These are phyloP conservation scores for Cucumis melo DNA, from an alignment of 306 rosid species.

Conservation along the genomic window DNA sequence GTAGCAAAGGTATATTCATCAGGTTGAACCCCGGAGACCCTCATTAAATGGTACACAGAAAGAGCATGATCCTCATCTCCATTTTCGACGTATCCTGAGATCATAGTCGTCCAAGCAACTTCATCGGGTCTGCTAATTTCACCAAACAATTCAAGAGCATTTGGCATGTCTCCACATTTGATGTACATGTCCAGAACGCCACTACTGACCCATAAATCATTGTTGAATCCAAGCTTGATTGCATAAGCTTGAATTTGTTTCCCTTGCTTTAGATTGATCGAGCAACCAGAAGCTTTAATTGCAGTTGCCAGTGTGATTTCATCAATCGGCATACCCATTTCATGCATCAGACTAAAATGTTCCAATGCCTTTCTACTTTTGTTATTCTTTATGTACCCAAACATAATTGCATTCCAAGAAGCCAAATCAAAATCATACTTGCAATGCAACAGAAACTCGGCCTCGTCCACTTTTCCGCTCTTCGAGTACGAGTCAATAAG, in stretches of 20 bases:
- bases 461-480: conserved; percentile 60
- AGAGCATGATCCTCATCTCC: conserved; percentile 59
- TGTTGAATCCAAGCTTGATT: conserved; percentile 28
- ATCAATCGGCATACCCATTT: conserved; percentile 33
- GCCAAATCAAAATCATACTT: conserved; percentile 54
- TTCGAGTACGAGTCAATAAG: conserved; percentile 59
- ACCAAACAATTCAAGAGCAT: conserved; percentile 35
- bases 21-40: conserved; percentile 50
- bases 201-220: conserved; percentile 44
- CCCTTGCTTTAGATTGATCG: conserved; percentile 46
- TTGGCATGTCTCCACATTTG: conserved; percentile 65
- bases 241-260: conserved; percentile 57
- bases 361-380: conserved; percentile 35
- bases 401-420: conserved; percentile 80
- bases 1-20: conserved; percentile 76
- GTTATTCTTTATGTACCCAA: conserved; percentile 35
- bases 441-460: conserved; percentile 33
- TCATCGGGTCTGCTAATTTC: conserved; percentile 50
- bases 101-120: conserved; percentile 87
- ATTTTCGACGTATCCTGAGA: conserved; percentile 68
- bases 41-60: conserved; percentile 50
- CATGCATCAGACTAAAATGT: conserved; percentile 37
- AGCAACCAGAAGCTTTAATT: conserved; percentile 55
- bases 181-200: conserved; percentile 70
- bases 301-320: conserved; percentile 50